A percentile compares a stretch with the other conserved stretches of the same genome.
These are phyloP conservation scores for Barnettozyma salicaria DNA, from an alignment of 805 yeast species.

Conservation along the genomic window DNA sequence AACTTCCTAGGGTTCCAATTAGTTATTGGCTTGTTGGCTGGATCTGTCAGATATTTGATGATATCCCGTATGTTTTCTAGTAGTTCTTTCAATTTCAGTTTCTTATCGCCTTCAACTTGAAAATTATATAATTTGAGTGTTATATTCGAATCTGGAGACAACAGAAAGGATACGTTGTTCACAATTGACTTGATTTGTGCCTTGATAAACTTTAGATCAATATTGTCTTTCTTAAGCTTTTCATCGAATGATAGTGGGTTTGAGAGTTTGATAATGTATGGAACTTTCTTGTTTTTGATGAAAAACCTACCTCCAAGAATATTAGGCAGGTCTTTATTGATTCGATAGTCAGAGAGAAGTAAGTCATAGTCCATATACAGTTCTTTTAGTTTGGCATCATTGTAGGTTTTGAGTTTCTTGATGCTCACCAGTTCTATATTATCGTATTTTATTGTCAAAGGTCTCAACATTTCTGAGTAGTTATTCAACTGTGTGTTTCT, in stretches of 20 bases:
- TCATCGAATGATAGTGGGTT: slow-evolving; percentile 2
- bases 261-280: slow-evolving; percentile 42
- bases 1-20: slow-evolving; percentile 49
- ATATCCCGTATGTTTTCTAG: slow-evolving; percentile 49
- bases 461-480: slow-evolving; percentile 8
- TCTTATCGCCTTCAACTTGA: slow-evolving; percentile 26
- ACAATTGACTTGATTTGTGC: slow-evolving; percentile 61
- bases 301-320: slow-evolving; percentile 57
- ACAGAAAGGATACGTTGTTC: slow-evolving; percentile 56
- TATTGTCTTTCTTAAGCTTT: slow-evolving; percentile 6
- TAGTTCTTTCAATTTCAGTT: slow-evolving; percentile 26
- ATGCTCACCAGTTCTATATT: slow-evolving; percentile 28
- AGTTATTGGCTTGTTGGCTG: slow-evolving; percentile 40
- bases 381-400: slow-evolving; percentile 40
- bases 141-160: slow-evolving; percentile 56
- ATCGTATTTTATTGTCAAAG: slow-evolving; percentile 15
- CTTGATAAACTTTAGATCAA: slow-evolving; percentile 58
- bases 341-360: slow-evolving; percentile 62
- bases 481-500: slow-evolving; percentile 36
- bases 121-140: slow-evolving; percentile 48
- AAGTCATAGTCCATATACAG: slow-evolving; percentile 58
- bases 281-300: slow-evolving; percentile 58
- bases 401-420: slow-evolving; percentile 51
- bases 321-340: slow-evolving; percentile 53
- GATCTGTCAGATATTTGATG: slow-evolving; percentile 40